Base-by-base conservation (phyloP, 106 monocot genomes). In the Apostasia shenzhenica region DNA sequence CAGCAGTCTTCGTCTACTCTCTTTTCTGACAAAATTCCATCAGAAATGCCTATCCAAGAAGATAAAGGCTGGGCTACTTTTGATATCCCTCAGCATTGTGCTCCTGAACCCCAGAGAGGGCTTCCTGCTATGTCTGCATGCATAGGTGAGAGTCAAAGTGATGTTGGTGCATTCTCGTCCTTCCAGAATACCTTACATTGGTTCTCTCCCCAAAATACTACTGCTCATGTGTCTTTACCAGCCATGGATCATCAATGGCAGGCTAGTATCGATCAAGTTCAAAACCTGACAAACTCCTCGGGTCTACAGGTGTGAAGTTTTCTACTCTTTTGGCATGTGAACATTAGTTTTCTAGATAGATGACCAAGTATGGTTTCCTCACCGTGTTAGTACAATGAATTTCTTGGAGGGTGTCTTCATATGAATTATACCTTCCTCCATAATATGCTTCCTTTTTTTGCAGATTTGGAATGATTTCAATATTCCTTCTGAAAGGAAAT, bases 51-150 rank as follows among this genome's bases (percentile, higher is more conserved):
- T 57, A 73, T 49, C 12, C 38, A 68, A 40, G 82, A 84, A 70
- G 81, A 77, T 82, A 76, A 63, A 51, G 82, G 89, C 12, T 95
- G 95, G 95, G 95, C 95, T 68, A 86, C 79, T 66, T 95, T 95
- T 77, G 92, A 92, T 59, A 67, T 77, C 46, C 67, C 77, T 63
- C 70, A 77, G 6, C 56, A 61, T 55, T 61, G 67, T 72, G 43
- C 72, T 65, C 53, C 57, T 57, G 72, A 73, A 45, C 41, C 69
- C 72, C 77, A 69, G 43, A 41, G 42, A 5, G 70, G 14, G 41
- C 13, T 73, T 53, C 55, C 67, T 54, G 59, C 72, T 75, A 43
- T 64, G 41, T 51, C 61, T 76, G 48, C 80, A 57, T 37, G 26
- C 54, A 68, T 61, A 58, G 73, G 14, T 70, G 70, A 13, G 54